Evolutionary conservation across 106 monocot genomes (phyloP).

Genomic region (Acorus gramineus): DNA sequence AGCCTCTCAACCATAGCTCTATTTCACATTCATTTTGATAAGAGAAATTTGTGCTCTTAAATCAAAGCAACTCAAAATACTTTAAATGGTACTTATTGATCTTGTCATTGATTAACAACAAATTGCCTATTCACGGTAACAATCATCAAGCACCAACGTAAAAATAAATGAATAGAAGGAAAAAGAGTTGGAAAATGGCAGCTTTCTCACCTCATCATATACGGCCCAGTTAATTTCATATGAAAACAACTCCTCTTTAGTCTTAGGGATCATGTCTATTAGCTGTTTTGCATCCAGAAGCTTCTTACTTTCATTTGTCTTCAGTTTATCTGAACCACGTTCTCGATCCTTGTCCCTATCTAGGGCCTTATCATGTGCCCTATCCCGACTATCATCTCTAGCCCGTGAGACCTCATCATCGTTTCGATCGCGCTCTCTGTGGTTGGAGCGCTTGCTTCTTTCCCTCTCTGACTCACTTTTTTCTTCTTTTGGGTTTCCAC

Average conservation of each 20-base stretch:
- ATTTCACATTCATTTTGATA: no score
- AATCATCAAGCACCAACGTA: no score
- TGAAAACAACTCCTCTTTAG: conserved; percentile 86
- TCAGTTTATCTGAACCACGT: conserved; percentile 25
- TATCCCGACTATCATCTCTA: conserved; percentile 49
- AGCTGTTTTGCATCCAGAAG: conserved; percentile 95
- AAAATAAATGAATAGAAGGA: no score
- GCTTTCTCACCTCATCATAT: conserved; percentile 70
- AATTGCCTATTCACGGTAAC: no score
- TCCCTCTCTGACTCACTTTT: conserved; percentile 50
- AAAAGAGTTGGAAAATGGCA: no score
- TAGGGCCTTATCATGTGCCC: conserved; percentile 36
- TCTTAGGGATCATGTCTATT: conserved; percentile 98
- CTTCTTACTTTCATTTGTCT: conserved; percentile 57
- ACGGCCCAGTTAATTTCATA: conserved; percentile 86
- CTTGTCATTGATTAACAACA: no score
- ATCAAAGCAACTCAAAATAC: no score
- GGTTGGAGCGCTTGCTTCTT: conserved; percentile 42
- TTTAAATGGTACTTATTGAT: no score
- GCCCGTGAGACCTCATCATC: conserved; percentile 23
- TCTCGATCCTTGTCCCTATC: conserved; percentile 43
- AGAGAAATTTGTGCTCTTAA: no score
- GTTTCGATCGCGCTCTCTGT: conserved; percentile 42
- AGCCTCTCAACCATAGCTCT: no score
- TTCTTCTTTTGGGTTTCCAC: conserved; percentile 56